These are phyloP conservation scores for Phytophthora palmivora DNA, from an alignment of 352 stramenopile species.

Conservation along the genomic window DNA sequence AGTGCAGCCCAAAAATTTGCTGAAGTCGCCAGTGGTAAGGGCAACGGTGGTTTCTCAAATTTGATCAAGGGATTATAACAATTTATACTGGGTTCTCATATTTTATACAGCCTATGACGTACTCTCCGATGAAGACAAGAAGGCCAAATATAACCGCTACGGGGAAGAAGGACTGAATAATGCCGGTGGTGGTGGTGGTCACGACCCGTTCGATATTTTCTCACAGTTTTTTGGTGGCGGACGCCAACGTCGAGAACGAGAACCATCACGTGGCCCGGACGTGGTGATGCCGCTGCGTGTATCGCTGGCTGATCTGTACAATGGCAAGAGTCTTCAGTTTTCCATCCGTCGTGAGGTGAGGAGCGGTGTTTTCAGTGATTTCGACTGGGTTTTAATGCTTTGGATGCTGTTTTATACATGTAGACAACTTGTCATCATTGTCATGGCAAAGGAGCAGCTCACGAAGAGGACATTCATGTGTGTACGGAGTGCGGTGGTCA, in stretches of 20 bases:
- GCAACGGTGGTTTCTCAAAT: slow-evolving; percentile 1
- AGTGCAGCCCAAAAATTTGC: slow-evolving; percentile 90
- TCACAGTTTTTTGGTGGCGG: slow-evolving; percentile 79
- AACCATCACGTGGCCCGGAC: slow-evolving; percentile 71
- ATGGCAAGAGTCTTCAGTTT: slow-evolving; percentile 95
- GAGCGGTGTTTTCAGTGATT: neutral
- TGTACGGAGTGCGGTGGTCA: slow-evolving; percentile 95
- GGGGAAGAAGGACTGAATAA: slow-evolving; percentile 88
- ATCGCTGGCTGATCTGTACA: slow-evolving; percentile 97
- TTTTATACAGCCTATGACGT: slow-evolving; percentile 87
- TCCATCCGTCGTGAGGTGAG: slow-evolving; percentile 88
- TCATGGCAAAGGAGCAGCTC: slow-evolving; percentile 86
- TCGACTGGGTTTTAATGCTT: slow-evolving; percentile 2
- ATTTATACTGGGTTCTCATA: slow-evolving; percentile 8
- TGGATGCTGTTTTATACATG: slow-evolving; percentile 29
- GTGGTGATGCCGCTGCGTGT: slow-evolving; percentile 92
- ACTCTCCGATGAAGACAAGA: slow-evolving; percentile 91
- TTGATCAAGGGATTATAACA: neutral
- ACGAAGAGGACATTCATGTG: slow-evolving; percentile 92
- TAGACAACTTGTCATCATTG: slow-evolving; percentile 94
- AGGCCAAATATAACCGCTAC: slow-evolving; percentile 91
- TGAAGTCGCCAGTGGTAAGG: slow-evolving; percentile 72
- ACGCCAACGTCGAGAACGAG: slow-evolving; percentile 46
- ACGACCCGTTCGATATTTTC: slow-evolving; percentile 85
- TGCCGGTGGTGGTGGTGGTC: slow-evolving; percentile 53